These are phyloP conservation scores for Rhodomyrtus psidioides DNA, from an alignment of 441 rosid genomes.

Conservation along the genomic window DNA sequence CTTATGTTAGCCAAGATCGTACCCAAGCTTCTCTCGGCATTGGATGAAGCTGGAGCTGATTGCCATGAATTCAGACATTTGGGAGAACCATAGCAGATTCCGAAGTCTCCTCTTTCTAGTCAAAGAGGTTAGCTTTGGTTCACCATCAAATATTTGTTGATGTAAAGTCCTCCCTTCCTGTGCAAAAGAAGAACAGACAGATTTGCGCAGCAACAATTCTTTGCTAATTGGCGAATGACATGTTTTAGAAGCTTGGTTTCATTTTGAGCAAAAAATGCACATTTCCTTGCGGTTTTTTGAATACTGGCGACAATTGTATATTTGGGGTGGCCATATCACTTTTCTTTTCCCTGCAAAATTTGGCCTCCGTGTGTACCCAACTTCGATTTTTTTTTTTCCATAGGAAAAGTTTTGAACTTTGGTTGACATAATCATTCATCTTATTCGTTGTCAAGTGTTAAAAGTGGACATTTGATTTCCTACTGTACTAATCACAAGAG, in stretches of 20 bases:
- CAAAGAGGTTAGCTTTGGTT: slow-evolving; percentile 16
- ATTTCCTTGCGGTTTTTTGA: background rate
- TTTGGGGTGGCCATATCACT: background rate
- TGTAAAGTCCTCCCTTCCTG: background rate
- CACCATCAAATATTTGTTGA: slow-evolving; percentile 9
- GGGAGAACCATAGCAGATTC: slow-evolving; percentile 27
- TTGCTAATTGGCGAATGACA: background rate
- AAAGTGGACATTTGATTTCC: background rate
- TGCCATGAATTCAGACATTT: slow-evolving; percentile 66
- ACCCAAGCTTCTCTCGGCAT: slow-evolving; percentile 59
- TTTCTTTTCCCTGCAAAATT: background rate
- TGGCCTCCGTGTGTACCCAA: background rate
- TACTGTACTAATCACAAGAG: background rate
- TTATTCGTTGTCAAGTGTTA: background rate
- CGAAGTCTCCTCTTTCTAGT: background rate
- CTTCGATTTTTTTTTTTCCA: background rate
- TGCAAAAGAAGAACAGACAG: background rate
- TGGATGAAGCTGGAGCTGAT: slow-evolving; percentile 70
- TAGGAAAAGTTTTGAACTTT: background rate
- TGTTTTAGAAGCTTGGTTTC: background rate
- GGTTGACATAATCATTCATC: background rate
- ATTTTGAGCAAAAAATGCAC: background rate
- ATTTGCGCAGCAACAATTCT: background rate
- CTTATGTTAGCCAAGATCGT: slow-evolving; percentile 81
- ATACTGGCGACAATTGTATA: background rate